Percentiles rank a stretch among this genome's conserved stretches.
Evolutionary conservation across 2,329 filamentous ascomycete species (phyloP).

Genomic region (Colletotrichum destructivum): DNA sequence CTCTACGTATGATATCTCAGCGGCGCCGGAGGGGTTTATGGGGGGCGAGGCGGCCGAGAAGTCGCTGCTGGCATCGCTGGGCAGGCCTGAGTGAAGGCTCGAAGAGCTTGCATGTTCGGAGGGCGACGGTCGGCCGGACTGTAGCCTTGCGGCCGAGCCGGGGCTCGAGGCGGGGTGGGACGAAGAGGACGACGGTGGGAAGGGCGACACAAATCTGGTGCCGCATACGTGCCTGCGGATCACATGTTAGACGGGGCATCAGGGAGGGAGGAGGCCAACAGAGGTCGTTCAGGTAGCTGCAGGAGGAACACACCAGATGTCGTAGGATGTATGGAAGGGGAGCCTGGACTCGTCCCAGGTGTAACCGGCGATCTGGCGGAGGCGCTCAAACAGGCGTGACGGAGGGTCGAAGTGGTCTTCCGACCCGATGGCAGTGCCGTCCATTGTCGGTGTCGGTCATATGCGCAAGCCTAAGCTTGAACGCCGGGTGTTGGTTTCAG

Average conservation of each 20-base stretch:
- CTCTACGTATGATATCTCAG: constrained; percentile 70
- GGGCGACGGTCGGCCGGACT: constrained; percentile 60
- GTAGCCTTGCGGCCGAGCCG: constrained; percentile 58
- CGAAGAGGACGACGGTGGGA: constrained; percentile 61
- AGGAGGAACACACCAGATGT: constrained; percentile 78
- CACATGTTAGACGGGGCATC: constrained; percentile 37
- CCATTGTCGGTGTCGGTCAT: constrained; percentile 60
- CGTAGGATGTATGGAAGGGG: constrained; percentile 80
- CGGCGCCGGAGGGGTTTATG: constrained; percentile 52
- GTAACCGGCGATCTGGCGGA: constrained; percentile 81
- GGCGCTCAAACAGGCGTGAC: constrained; percentile 78
- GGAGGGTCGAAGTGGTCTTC: constrained; percentile 75
- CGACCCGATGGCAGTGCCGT: constrained; percentile 63
- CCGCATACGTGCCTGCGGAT: constrained; percentile 75
- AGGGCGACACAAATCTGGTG: constrained; percentile 69
- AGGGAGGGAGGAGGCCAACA: not conserved
- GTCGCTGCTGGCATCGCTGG: constrained; percentile 58
- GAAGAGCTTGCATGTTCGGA: constrained; percentile 57
- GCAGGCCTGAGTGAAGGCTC: constrained; percentile 48
- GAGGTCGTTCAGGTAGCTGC: not conserved
- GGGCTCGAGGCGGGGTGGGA: constrained; percentile 62
- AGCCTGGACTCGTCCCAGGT: constrained; percentile 78
- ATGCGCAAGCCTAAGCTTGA: constrained; percentile 42
- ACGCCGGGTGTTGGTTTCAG: constrained; percentile 36
- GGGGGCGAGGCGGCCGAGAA: constrained; percentile 55